phyloP scores from a whole-genome alignment of 1,284 basidiomycete species.

The Cutaneotrichosporon cutaneum region DNA sequence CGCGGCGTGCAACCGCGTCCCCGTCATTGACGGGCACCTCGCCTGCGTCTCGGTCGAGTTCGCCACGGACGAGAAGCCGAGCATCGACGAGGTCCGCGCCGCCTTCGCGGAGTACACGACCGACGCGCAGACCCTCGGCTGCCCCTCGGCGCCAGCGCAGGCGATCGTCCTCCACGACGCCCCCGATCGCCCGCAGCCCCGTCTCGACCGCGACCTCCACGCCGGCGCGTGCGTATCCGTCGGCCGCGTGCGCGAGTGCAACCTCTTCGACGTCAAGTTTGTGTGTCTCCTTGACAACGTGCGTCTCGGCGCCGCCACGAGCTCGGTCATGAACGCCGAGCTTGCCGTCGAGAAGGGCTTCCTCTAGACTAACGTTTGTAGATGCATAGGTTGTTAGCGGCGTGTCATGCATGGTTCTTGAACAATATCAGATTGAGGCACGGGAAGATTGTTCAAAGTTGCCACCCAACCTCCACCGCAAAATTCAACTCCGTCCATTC shows the following conservation, averaged over 20 bases:
- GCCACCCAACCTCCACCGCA: constrained; percentile 7
- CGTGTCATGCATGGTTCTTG: not conserved
- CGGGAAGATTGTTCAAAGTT: not conserved
- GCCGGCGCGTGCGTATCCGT: constrained; percentile 90
- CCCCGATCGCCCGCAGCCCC: constrained; percentile 88
- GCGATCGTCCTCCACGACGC: constrained; percentile 93
- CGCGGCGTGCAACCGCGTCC: constrained; percentile 87
- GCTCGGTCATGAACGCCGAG: constrained; percentile 97
- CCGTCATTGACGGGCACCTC: constrained; percentile 89
- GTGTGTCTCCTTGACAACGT: constrained; percentile 94
- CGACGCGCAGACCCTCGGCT: constrained; percentile 74
- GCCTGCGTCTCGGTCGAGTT: constrained; percentile 88
- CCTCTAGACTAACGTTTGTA: constrained; percentile 33
- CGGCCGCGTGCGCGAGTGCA: constrained; percentile 84
- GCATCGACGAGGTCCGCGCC: constrained; percentile 80
- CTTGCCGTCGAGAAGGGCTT: constrained; percentile 81
- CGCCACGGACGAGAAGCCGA: constrained; percentile 68
- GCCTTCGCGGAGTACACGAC: constrained; percentile 73
- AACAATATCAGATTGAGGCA: not conserved
- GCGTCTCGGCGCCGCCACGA: constrained; percentile 93
- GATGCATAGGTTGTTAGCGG: not conserved
- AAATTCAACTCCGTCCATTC: not conserved
- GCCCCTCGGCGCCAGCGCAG: constrained; percentile 81
- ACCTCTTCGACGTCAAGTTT: constrained; percentile 93
- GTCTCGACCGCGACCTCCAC: constrained; percentile 87